Conservation (phyloP, 805 yeast genomes). For the Yamadazyma endophytica region DNA sequence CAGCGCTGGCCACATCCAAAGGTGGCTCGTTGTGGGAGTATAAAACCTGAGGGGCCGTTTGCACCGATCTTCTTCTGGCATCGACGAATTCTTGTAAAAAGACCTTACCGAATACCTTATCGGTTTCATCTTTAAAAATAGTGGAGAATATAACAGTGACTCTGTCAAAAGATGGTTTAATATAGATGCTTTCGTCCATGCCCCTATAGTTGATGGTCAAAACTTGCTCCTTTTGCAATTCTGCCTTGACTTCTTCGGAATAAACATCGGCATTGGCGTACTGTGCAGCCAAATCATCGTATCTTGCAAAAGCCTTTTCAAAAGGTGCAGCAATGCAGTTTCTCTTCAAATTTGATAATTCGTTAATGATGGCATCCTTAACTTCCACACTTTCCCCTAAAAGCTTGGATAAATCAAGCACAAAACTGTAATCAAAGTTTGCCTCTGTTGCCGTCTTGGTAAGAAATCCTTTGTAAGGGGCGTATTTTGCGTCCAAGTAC, state of each 20-base stretch:
- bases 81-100: constrained; percentile 92
- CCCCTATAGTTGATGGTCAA: constrained; percentile 83
- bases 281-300: constrained; percentile 57
- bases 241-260: constrained; percentile 40
- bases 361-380: constrained; percentile 49
- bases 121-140: constrained; percentile 93
- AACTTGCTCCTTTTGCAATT: constrained; percentile 50
- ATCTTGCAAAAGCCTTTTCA: constrained; percentile 76
- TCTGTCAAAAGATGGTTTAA: constrained; percentile 90
- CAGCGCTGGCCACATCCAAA: constrained; percentile 52
- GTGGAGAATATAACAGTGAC: constrained; percentile 96
- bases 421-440: constrained; percentile 78
- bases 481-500: constrained; percentile 50
- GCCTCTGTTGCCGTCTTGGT: constrained; percentile 49
- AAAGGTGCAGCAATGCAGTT: constrained; percentile 92
- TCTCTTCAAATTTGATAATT: constrained; percentile 74
- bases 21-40: constrained; percentile 92
- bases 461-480: constrained; percentile 27
- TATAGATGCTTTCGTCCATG: constrained; percentile 76
- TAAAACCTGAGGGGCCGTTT: constrained; percentile 96
- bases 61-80: constrained; percentile 92
- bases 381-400: constrained; percentile 41
- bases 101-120: constrained; percentile 83
- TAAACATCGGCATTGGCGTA: constrained; percentile 41
- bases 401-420: constrained; percentile 51